Base-by-base conservation (phyloP, 2,329 filamentous ascomycete genomes). In the Fusarium sp. region DNA sequence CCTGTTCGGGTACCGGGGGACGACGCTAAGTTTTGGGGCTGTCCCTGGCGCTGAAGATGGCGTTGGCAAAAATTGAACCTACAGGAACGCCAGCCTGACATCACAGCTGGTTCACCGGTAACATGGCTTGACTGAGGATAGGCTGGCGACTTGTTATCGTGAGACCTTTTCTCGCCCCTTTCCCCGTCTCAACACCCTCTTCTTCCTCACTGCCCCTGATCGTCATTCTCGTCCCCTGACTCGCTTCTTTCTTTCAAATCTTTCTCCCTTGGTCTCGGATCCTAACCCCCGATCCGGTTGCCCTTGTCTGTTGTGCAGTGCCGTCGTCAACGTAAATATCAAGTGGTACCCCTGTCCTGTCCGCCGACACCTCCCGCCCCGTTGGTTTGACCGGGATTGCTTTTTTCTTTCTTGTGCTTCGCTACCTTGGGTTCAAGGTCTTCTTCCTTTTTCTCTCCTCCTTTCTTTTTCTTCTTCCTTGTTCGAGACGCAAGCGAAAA, bases 351-450 rank as follows among this genome's bases (percentile, higher is more conserved):
- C 68, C 58, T 62, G 66, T 51, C 38, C 49, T 62, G 66, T 51
- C 42, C 49, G 20, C 50, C 31, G 42, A 55, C 58, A 68, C 44
- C 49, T 40, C 62, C 46, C 33, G 44, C 62, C 60, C 64, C 46
- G 51, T 42, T 71, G 53, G 42, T 61, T 61, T 64, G 61, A 53
- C 71, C 63, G 51, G 72, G 65, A 69, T 74, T 73, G 61, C 60
- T 67, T 53, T 68, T 60, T 71, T 64, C 62, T 65, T 54, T 38
- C 38, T 40, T 59, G 57, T 54, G 38, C n/a, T 59, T 42, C 61
- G 20, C 40, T 53, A 20, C 55, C 38, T 34, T 51, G 33, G 20
- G 4, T 53, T 60, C 36, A 36, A 56, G 58, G 44, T 53, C 54
- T 57, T 56, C 58, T 63, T 29, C 27, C 27, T 11, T 29, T n/a